Evolutionary conservation across 2,329 filamentous ascomycete species (phyloP).

Genomic region (Pyrenophora seminiperda): DNA sequence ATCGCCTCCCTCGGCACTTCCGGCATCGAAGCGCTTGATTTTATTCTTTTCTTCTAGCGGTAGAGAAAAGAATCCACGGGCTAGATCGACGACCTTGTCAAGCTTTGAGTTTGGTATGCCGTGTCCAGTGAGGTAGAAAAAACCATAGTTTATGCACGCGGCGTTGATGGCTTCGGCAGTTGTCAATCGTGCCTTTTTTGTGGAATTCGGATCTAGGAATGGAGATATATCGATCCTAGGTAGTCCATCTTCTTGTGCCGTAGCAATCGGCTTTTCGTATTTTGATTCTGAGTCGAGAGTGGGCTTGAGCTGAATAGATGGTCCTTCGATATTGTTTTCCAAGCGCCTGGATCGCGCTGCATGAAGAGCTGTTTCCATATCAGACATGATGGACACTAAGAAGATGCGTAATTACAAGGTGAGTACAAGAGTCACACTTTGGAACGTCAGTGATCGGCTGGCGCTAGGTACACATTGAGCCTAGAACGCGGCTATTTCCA

Average conservation of each 20-base stretch:
- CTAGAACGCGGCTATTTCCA: constrained; percentile 16
- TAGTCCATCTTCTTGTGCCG: constrained; percentile 31
- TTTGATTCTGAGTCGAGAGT: constrained; percentile 17
- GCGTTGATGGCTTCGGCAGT: constrained; percentile 41
- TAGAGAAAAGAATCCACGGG: constrained; percentile 44
- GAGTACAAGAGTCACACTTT: neutral
- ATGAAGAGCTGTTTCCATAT: constrained; percentile 19
- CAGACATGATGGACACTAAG: constrained; percentile 13
- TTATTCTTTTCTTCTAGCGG: constrained; percentile 38
- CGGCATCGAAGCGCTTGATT: constrained; percentile 44
- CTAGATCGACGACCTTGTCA: constrained; percentile 37
- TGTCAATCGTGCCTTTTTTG: constrained; percentile 23
- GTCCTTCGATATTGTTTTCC: neutral
- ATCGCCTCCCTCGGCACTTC: constrained; percentile 41
- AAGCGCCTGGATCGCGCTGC: constrained; percentile 12
- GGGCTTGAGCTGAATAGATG: constrained; percentile 24
- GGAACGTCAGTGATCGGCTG: constrained; percentile 3
- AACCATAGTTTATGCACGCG: constrained; percentile 49
- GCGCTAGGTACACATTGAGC: constrained; percentile 16
- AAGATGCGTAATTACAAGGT: neutral
- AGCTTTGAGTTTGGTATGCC: constrained; percentile 42
- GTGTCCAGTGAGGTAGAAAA: constrained; percentile 53
- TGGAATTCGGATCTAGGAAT: constrained; percentile 36
- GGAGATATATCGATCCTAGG: constrained; percentile 52
- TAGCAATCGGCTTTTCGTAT: constrained; percentile 19